phyloP scores from a whole-genome alignment of 768 basidiomycete genomes.

The Termitomyces titanicus region DNA sequence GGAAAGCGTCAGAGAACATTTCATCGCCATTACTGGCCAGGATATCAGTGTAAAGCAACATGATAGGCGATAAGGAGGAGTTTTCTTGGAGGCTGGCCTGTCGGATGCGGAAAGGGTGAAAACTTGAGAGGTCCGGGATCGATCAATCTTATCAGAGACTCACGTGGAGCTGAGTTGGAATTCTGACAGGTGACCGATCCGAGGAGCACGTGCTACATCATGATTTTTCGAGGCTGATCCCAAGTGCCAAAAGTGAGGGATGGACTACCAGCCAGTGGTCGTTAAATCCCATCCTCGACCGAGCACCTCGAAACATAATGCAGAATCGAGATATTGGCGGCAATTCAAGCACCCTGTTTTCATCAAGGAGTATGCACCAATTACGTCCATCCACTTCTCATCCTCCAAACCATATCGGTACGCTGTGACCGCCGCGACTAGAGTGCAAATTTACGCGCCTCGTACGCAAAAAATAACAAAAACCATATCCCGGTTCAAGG shows the following conservation, averaged over 20 bases:
- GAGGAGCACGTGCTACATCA: constrained; percentile 19
- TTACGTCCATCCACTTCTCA: constrained; percentile 93
- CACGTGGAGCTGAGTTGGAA: constrained; percentile 13
- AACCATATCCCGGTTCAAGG: constrained; percentile 96
- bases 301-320: constrained; percentile 53
- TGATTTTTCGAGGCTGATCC: constrained; percentile 11
- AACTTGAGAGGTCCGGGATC: constrained; percentile 8
- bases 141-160: constrained; percentile 28
- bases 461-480: constrained; percentile 96
- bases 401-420: constrained; percentile 86
- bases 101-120: constrained; percentile 1
- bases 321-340: constrained; percentile 84
- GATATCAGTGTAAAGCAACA: constrained; percentile 76
- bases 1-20: constrained; percentile 94
- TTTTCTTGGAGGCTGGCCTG: constrained; percentile 12
- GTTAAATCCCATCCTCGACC: constrained; percentile 57
- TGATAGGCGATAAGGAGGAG: constrained; percentile 28
- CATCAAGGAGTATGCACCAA: constrained; percentile 94
- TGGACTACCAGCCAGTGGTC: constrained; percentile 82
- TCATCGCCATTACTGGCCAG: constrained; percentile 68
- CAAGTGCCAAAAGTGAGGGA: constrained; percentile 24
- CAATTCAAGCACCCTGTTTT: constrained; percentile 90
- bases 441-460: constrained; percentile 94
- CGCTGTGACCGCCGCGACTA: constrained; percentile 91
- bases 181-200: constrained; percentile 2